Evolutionary conservation across 1,284 basidiomycete species (phyloP).

Genomic region (Wallemia ichthyophaga): DNA sequence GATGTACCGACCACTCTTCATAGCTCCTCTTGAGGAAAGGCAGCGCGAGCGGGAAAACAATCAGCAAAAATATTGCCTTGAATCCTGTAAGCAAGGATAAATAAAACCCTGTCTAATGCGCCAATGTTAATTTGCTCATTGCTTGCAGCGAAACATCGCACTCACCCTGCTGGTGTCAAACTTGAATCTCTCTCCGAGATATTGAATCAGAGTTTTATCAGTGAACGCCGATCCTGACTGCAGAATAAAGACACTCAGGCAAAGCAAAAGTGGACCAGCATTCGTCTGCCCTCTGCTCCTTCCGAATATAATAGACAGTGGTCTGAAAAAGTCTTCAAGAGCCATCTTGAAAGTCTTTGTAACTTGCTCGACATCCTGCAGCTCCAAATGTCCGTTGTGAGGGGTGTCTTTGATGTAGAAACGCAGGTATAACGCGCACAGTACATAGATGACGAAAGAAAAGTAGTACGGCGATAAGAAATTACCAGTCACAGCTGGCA

Average conservation of each 20-base stretch:
- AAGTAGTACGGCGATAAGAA: background rate
- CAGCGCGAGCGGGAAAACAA: background rate
- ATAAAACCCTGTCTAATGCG: background rate
- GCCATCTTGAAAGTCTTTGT: background rate
- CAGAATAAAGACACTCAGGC: background rate
- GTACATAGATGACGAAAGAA: background rate
- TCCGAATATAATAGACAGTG: background rate
- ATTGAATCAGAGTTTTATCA: background rate
- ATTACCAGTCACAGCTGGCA: background rate
- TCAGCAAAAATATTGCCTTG: background rate
- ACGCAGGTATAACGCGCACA: background rate
- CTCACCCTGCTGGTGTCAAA: background rate
- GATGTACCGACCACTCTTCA: background rate
- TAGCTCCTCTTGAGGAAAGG: background rate
- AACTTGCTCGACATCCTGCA: background rate
- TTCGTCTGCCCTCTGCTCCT: background rate
- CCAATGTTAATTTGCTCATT: too few species aligned
- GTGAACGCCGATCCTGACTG: background rate
- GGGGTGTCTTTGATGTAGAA: background rate
- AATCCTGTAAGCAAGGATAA: background rate
- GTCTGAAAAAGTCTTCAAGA: background rate
- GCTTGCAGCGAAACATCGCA: too few species aligned
- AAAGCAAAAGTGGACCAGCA: background rate
- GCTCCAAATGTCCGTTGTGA: background rate
- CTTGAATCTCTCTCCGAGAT: background rate